Evolutionary conservation across 306 rosid species (phyloP).

Genomic region (Vachellia pachyceras): DNA sequence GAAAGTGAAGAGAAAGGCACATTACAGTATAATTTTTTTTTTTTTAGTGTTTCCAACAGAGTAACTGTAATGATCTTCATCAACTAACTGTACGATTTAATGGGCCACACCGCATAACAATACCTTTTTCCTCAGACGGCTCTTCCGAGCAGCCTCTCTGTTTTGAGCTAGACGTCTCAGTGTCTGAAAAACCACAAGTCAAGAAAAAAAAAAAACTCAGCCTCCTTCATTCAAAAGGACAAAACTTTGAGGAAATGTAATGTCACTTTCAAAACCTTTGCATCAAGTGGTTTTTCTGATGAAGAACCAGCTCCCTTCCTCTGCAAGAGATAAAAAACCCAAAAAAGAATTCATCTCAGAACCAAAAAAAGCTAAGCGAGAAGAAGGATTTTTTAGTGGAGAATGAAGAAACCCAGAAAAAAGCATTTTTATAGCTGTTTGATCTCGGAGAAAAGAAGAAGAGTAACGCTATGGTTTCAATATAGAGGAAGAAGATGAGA

Average conservation of each 20-base stretch:
- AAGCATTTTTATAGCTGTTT: not conserved
- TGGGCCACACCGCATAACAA: conserved; percentile 24
- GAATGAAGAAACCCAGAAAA: not conserved
- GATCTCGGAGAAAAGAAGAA: conserved; percentile 27
- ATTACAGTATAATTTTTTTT: not conserved
- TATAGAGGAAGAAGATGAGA: conserved; percentile 2
- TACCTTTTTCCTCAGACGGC: conserved; percentile 94
- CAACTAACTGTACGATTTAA: conserved; percentile 10
- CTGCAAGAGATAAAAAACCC: conserved; percentile 53
- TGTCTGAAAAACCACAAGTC: conserved; percentile 53
- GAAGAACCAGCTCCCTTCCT: conserved; percentile 79
- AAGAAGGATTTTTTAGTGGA: not conserved
- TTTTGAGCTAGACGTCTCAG: conserved; percentile 95
- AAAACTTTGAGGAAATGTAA: not conserved
- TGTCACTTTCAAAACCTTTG: conserved; percentile 63
- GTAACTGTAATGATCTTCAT: not conserved
- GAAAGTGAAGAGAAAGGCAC: not conserved
- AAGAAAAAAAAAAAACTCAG: conserved; percentile 16
- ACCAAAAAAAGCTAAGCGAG: not conserved
- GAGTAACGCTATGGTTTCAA: conserved; percentile 19
- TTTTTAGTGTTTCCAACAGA: not conserved
- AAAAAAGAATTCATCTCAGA: not conserved
- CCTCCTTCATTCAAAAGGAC: not conserved
- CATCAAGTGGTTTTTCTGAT: conserved; percentile 80
- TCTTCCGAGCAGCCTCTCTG: conserved; percentile 96